These are phyloP conservation scores for Lagerstroemia speciosa DNA, from an alignment of 345 rosid species.

Conservation along the genomic window DNA sequence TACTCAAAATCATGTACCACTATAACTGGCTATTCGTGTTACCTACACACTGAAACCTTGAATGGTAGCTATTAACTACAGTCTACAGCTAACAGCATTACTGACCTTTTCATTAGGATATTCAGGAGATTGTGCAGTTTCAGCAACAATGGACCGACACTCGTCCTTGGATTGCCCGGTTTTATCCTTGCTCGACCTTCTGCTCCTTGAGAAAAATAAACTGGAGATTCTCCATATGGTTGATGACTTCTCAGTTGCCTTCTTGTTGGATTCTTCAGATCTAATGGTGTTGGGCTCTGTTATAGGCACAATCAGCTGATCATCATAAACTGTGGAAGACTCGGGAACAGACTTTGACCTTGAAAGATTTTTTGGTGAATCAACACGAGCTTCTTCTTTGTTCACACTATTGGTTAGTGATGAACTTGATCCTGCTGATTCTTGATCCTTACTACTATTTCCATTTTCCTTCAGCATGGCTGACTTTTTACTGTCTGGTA, in stretches of 20 bases:
- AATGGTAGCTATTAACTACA: not conserved
- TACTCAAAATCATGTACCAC: constrained; percentile 15
- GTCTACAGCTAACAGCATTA: too few relatives aligned
- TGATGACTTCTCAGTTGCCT: constrained; percentile 54
- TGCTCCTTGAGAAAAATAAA: constrained; percentile 65
- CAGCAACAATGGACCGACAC: constrained; percentile 24
- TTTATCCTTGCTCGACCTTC: constrained; percentile 54
- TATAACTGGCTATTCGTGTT: too few relatives aligned
- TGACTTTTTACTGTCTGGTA: constrained; percentile 45
- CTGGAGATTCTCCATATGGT: constrained; percentile 63
- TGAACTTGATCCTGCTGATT: constrained; percentile 45
- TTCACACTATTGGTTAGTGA: constrained; percentile 28
- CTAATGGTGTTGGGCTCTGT: constrained; percentile 30
- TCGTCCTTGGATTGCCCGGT: constrained; percentile 26
- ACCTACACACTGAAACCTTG: not conserved
- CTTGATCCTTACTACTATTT: constrained; percentile 26
- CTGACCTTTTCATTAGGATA: constrained; percentile 21
- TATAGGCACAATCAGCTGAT: constrained; percentile 36
- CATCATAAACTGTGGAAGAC: constrained; percentile 37
- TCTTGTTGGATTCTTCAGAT: constrained; percentile 37
- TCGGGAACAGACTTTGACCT: constrained; percentile 79
- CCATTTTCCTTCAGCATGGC: constrained; percentile 31
- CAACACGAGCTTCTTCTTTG: constrained; percentile 31
- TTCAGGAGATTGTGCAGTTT: constrained; percentile 23
- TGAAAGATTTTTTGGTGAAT: constrained; percentile 45